Evolutionary conservation across 495 filamentous ascomycete genomes (phyloP), one percentile per base, ranked within the genome.

Genomic region (Aspergillus wentii): DNA sequence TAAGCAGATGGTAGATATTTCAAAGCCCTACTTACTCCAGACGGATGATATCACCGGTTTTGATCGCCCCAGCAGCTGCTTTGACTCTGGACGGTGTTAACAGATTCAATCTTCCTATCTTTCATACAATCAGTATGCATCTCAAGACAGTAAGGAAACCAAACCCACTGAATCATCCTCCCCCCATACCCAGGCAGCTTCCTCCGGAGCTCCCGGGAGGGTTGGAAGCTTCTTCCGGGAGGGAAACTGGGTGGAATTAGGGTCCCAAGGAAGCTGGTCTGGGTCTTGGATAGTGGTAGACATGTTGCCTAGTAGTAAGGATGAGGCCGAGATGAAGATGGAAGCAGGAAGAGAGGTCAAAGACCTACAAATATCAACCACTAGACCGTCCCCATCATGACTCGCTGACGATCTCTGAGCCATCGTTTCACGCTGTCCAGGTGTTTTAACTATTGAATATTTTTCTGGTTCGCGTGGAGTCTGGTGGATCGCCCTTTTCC

Each of bases 121-220:
- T 29, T 29, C 14, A 5, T 4, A 29, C 22, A 29, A 13, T 29
- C 14, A 29, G 10, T 13, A 29, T 29, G 22, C 10, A 21, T 10
- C 17, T 18, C 15, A 14, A 16, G 22, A 38, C 3, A n/a, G 17
- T 26, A 21, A 30, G 10, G 14, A 17, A 20, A 7, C 33, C n/a
- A 6, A 28, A 51, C 48, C 6, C 30, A 77, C 74, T 44, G 68
- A 57, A 46, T 82, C 80, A 54, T 79, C 60, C 21, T 69, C 57
- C 4, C 80, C 78, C 79, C 79, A 83, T 16, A 82, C 72, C 78
- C 78, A 83, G 22, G 78, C 78, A 10, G 77, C 74, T 33, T 59
- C 60, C 44, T 62, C 42, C 8, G 71, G 68, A 2, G 66, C 64
- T 39, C 59, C 56, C 3, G 62, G 40, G 20, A 75, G 58, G 29